phyloP scores from a whole-genome alignment of 306 rosid genomes.

The Trifolium dubium region DNA sequence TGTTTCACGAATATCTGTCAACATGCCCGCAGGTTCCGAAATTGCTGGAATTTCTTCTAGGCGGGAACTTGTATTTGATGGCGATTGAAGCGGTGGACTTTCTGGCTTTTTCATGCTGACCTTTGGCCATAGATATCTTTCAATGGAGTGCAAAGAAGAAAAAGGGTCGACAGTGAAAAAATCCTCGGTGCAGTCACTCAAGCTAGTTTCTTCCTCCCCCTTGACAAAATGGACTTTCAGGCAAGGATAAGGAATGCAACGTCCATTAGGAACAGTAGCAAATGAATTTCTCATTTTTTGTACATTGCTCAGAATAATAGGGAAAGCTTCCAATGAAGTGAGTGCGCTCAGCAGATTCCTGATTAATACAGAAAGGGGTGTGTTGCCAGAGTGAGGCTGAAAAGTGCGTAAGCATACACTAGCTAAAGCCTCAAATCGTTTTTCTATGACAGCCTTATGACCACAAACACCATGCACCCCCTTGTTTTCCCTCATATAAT shows the following conservation, averaged over 20 bases:
- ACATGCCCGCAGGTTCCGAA: constrained; percentile 48
- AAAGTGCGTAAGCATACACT: constrained; percentile 59
- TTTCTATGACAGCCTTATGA: constrained; percentile 56
- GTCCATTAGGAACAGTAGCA: constrained; percentile 73
- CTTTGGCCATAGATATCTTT: constrained; percentile 79
- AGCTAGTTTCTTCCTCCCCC: constrained; percentile 72
- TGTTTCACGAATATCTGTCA: constrained; percentile 55
- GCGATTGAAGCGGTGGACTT: constrained; percentile 52
- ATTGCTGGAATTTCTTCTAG: constrained; percentile 46
- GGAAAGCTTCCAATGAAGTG: constrained; percentile 85
- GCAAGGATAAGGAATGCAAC: constrained; percentile 67
- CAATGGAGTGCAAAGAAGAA: constrained; percentile 74
- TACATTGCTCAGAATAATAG: constrained; percentile 70
- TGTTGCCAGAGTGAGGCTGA: constrained; percentile 52
- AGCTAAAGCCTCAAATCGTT: constrained; percentile 80
- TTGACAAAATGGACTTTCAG: constrained; percentile 72
- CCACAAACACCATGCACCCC: constrained; percentile 43
- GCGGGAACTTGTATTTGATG: constrained; percentile 55
- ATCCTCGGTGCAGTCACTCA: constrained; percentile 64
- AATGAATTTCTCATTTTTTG: constrained; percentile 63
- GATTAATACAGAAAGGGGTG: constrained; percentile 61
- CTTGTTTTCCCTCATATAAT: constrained; percentile 51
- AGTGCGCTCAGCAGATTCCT: constrained; percentile 77
- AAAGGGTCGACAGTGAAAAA: constrained; percentile 77
- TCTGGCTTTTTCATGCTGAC: constrained; percentile 56